Percentiles rank a stretch among this genome's conserved stretches.
phyloP scores from a whole-genome alignment of 306 rosid species.

The Prunus kanzakura region DNA sequence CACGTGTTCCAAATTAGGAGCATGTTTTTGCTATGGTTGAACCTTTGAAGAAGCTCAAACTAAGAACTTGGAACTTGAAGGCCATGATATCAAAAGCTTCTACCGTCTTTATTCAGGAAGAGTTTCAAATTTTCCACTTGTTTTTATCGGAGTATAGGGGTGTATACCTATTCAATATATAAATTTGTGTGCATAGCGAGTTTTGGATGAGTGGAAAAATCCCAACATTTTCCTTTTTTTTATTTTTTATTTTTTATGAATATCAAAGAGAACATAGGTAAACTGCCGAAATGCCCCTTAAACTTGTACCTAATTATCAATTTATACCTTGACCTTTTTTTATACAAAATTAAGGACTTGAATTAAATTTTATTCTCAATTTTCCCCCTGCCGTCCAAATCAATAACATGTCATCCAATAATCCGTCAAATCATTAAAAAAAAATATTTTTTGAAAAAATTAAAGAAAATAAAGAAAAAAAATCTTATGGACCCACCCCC shows the following conservation, averaged over 20 bases:
- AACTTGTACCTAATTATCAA: no score
- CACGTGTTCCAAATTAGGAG: not conserved
- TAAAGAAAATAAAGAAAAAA: no score
- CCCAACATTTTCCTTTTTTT: not conserved
- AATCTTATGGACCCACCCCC: no score
- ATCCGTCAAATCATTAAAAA: no score
- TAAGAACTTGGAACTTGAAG: not conserved
- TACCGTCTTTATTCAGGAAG: not conserved
- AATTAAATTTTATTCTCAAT: no score
- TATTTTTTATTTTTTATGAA: no score
- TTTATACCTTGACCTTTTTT: no score
- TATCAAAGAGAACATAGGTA: not conserved
- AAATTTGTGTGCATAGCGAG: not conserved
- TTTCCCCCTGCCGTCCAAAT: no score
- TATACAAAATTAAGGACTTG: no score
- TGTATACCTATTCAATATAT: not conserved
- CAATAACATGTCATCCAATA: no score
- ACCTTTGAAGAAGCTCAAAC: not conserved
- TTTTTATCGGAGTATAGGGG: not conserved
- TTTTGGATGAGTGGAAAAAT: not conserved
- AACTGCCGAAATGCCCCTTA: no score
- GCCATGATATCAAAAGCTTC: not conserved
- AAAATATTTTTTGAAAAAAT: no score
- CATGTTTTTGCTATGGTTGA: not conserved
- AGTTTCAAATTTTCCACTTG: not conserved